Evolutionary conservation across 805 yeast genomes (phyloP).

Genomic region (Zygosaccharomyces pseudorouxii): DNA sequence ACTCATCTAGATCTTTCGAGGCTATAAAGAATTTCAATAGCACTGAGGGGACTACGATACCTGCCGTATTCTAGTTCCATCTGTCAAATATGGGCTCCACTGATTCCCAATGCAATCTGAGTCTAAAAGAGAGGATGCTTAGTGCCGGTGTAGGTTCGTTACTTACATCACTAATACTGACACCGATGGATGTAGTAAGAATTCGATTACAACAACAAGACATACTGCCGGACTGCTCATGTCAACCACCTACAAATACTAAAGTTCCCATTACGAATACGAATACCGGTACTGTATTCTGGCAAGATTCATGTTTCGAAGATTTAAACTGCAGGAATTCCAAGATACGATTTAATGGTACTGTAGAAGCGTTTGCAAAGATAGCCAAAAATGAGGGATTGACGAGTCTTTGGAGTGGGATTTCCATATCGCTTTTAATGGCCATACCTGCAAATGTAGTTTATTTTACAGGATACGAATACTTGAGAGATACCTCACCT

Average conservation of each 20-base stretch:
- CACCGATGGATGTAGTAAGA: constrained; percentile 77
- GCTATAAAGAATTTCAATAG: background rate
- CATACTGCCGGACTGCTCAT: constrained; percentile 44
- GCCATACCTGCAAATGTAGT: constrained; percentile 91
- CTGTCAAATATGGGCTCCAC: constrained; percentile 2
- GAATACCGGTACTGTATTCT: constrained; percentile 22
- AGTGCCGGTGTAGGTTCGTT: constrained; percentile 77
- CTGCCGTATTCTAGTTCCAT: background rate
- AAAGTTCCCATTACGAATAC: constrained; percentile 31
- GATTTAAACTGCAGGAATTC: constrained; percentile 31
- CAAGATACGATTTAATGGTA: constrained; percentile 48
- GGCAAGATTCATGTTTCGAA: constrained; percentile 34
- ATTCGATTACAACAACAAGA: constrained; percentile 76
- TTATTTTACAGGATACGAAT: constrained; percentile 91
- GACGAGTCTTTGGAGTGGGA: constrained; percentile 80
- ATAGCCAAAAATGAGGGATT: constrained; percentile 73
- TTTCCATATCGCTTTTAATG: constrained; percentile 77
- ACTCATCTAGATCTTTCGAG: background rate
- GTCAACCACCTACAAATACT: constrained; percentile 34
- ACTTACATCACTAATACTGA: constrained; percentile 65
- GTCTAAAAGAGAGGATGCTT: constrained; percentile 57
- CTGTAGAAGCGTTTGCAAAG: constrained; percentile 64
- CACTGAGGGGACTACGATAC: background rate
- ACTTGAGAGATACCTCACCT: constrained; percentile 71
- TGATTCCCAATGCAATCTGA: constrained; percentile 10